Conservation (phyloP, 2,329 filamentous ascomycete genomes). For the Botrytis cinerea region DNA sequence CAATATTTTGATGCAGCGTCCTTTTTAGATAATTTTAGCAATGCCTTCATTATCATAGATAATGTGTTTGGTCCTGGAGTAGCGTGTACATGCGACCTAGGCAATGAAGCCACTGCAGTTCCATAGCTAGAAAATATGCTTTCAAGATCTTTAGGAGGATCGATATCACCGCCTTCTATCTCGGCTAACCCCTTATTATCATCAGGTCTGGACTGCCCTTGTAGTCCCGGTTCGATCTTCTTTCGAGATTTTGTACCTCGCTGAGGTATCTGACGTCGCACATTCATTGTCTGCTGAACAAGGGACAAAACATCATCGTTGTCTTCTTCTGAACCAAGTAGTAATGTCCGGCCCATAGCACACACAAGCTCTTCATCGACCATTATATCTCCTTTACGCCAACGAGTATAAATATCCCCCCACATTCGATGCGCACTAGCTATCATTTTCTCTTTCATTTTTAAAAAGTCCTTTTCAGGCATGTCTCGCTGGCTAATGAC, state of each 20-base stretch:
- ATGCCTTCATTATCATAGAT: slow-evolving; percentile 66
- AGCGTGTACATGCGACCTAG: slow-evolving; percentile 42
- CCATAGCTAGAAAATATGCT: slow-evolving; percentile 5
- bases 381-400: slow-evolving; percentile 67
- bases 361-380: slow-evolving; percentile 80
- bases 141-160: neutral
- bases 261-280: slow-evolving; percentile 54
- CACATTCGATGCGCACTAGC: slow-evolving; percentile 73
- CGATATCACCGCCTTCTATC: neutral
- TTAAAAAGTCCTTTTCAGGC: slow-evolving; percentile 37
- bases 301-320: slow-evolving; percentile 73
- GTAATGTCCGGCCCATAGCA: slow-evolving; percentile 77
- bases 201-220: neutral
- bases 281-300: slow-evolving; percentile 78
- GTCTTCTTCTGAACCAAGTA: slow-evolving; percentile 63
- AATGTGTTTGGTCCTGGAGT: slow-evolving; percentile 60
- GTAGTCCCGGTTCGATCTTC: slow-evolving; percentile 20
- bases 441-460: slow-evolving; percentile 51
- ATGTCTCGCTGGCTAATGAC: slow-evolving; percentile 38
- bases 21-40: slow-evolving; percentile 60
- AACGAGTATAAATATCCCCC: slow-evolving; percentile 76
- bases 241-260: slow-evolving; percentile 8
- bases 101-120: slow-evolving; percentile 1
- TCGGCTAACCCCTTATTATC: neutral
- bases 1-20: slow-evolving; percentile 75